Evolutionary conservation across 306 rosid genomes (phyloP).

Genomic region (Echinosophora koreensis): DNA sequence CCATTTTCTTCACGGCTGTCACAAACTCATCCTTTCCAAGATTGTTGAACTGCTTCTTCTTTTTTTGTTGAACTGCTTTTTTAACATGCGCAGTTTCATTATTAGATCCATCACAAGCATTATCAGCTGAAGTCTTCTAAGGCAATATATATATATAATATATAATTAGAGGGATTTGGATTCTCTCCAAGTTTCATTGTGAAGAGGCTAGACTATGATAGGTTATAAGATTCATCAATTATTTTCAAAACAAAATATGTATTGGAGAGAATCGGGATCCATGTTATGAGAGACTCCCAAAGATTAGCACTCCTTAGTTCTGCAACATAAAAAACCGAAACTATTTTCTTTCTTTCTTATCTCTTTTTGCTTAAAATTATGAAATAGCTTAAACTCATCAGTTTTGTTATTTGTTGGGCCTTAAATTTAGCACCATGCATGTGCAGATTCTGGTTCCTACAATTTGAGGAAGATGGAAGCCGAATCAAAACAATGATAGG

Average conservation of each 20-base stretch:
- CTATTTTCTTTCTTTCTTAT: background rate
- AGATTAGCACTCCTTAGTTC: background rate
- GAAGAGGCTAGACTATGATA: too few species aligned
- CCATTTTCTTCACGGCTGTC: background rate
- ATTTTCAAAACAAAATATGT: too few species aligned
- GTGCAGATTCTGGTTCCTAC: background rate
- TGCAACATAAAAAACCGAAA: background rate
- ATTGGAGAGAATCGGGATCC: background rate
- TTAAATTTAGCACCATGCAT: background rate
- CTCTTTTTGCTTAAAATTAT: constrained; percentile 1
- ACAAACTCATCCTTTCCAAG: background rate
- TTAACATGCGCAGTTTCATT: background rate
- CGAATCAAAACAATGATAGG: constrained; percentile 20
- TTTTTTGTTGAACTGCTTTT: background rate
- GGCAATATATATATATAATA: too few species aligned
- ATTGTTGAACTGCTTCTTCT: background rate
- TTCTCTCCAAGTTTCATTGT: too few species aligned
- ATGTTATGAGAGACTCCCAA: background rate
- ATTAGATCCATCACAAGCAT: background rate
- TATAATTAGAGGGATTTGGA: too few species aligned
- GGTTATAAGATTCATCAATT: too few species aligned
- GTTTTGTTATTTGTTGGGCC: background rate
- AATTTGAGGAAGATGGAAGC: background rate
- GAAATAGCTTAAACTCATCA: background rate
- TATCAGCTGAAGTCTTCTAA: background rate